Evolutionary conservation across 495 filamentous ascomycete species (phyloP).

Genomic region (Thozetella sp.): DNA sequence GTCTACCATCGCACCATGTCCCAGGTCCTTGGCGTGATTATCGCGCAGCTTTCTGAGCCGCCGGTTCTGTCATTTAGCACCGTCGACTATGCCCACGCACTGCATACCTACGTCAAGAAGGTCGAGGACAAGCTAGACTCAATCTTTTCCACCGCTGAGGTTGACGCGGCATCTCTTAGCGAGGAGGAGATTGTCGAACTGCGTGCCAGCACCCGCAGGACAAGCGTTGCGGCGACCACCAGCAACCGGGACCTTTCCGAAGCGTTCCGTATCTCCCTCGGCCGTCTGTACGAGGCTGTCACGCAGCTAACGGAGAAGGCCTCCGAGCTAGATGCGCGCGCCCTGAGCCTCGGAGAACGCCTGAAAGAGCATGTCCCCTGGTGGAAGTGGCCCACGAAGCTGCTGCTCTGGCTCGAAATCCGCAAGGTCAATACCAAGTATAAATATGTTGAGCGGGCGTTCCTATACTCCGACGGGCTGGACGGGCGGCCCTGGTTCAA

Average conservation of each 20-base stretch:
- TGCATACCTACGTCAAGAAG: constrained; percentile 65
- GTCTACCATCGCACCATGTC: constrained; percentile 79
- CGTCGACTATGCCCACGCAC: constrained; percentile 67
- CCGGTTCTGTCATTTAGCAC: constrained; percentile 79
- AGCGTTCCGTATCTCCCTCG: constrained; percentile 50
- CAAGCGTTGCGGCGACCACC: constrained; percentile 39
- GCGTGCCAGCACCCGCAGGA: constrained; percentile 50
- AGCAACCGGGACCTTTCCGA: constrained; percentile 46
- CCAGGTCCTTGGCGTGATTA: constrained; percentile 75
- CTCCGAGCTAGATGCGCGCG: constrained; percentile 57
- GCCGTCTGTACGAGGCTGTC: constrained; percentile 43
- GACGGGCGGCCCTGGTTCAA: constrained; percentile 90
- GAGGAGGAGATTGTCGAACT: constrained; percentile 50
- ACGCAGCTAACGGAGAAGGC: constrained; percentile 60
- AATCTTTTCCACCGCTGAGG: constrained; percentile 17
- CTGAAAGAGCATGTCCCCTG: constrained; percentile 72
- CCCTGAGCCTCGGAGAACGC: constrained; percentile 65
- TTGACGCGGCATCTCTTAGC: constrained; percentile 24
- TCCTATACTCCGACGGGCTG: constrained; percentile 78
- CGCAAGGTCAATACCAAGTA: constrained; percentile 69
- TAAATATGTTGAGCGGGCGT: constrained; percentile 77
- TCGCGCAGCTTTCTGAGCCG: constrained; percentile 79
- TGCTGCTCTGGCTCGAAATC: constrained; percentile 63
- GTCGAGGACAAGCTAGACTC: constrained; percentile 62
- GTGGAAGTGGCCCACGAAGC: constrained; percentile 76